phyloP scores from a whole-genome alignment of 495 filamentous ascomycete genomes.

The Xylaria acuta region DNA sequence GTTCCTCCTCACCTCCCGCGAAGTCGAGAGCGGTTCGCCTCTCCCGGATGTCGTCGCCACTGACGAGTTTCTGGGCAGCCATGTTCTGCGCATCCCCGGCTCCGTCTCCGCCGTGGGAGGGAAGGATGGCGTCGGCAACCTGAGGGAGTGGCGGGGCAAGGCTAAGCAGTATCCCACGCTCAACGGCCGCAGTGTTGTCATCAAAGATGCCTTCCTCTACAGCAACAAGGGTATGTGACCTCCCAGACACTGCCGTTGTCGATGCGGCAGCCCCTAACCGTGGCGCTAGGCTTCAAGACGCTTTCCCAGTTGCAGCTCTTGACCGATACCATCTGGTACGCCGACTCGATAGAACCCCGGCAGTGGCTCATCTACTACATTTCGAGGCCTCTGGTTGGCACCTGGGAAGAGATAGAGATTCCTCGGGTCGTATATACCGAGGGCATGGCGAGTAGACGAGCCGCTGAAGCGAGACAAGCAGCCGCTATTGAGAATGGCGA shows the following conservation, averaged over 20 bases:
- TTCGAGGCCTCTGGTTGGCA: slow-evolving; percentile 86
- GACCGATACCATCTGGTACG: slow-evolving; percentile 85
- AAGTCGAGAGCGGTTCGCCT: slow-evolving; percentile 79
- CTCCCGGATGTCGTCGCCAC: slow-evolving; percentile 82
- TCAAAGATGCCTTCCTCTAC: slow-evolving; percentile 93
- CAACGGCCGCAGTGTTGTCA: slow-evolving; percentile 90
- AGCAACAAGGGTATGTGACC: slow-evolving; percentile 86
- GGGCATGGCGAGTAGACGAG: slow-evolving; percentile 40
- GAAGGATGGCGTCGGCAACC: slow-evolving; percentile 71
- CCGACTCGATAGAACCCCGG: slow-evolving; percentile 78
- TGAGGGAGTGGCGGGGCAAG: slow-evolving; percentile 90
- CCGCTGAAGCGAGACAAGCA: slow-evolving; percentile 41
- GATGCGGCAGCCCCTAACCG: slow-evolving; percentile 26
- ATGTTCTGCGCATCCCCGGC: slow-evolving; percentile 86
- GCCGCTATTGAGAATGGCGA: slow-evolving; percentile 43
- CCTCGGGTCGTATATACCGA: slow-evolving; percentile 63
- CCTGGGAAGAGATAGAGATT: slow-evolving; percentile 75
- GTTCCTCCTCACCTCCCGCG: slow-evolving; percentile 84
- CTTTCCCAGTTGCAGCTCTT: slow-evolving; percentile 90
- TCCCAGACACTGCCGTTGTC: neutral
- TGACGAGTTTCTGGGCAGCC: slow-evolving; percentile 95
- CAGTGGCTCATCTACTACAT: slow-evolving; percentile 98
- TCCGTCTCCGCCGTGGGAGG: slow-evolving; percentile 62
- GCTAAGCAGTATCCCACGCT: slow-evolving; percentile 90
- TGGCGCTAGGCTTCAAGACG: slow-evolving; percentile 78